Base-by-base conservation (phyloP, 2,329 filamentous ascomycete genomes). In the Cladosporium colombiae region DNA sequence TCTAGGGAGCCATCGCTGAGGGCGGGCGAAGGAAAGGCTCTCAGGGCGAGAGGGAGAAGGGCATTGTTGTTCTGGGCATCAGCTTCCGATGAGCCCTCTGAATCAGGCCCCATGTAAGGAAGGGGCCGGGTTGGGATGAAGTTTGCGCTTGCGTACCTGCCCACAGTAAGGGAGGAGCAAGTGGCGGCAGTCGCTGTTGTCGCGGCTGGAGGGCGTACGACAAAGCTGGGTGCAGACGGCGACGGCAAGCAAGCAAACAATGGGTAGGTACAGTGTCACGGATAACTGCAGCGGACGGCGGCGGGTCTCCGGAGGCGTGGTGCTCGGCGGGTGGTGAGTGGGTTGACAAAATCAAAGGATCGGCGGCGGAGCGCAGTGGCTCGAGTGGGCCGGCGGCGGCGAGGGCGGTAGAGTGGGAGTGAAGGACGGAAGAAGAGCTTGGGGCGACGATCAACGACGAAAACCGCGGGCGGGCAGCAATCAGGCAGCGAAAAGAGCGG, bases 61-160 rank as follows among this genome's bases (percentile, higher is more conserved):
- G 60, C 50, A 61, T 59, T 40, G 52, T 59, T 52, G 52, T 59
- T 52, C 23, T 58, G 59, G 61, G 49, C 66, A 68, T 66, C 64
- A 62, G 56, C 53, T 58, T 44, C 61, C 46, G 49, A 62, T 40
- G 53, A 62, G 64, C 65, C 67, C 67, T 63, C 57, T 29, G 31
- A 57, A 56, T 58, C 68, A 66, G 68, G 66, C 60, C 64, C 68
- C 68, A 68, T 68, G 66, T 69, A 64, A 68, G 33, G 62, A 56
- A 46, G 40, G 60, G 60, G 49, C 59, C 60, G 23, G 23, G 52
- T 29, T n/a, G n/a, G 25, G n/a, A 21, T 13, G 31, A 21, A n/a
- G 27, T 31, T 21, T 33, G 52, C 27, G 52, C 27, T 31, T 53
- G 46, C 46, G 60, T 40, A 49, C 60, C 60, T 62, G 25, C 60